Base-by-base conservation (phyloP, 305 asterid genomes). In the Fraxinus greggii region DNA sequence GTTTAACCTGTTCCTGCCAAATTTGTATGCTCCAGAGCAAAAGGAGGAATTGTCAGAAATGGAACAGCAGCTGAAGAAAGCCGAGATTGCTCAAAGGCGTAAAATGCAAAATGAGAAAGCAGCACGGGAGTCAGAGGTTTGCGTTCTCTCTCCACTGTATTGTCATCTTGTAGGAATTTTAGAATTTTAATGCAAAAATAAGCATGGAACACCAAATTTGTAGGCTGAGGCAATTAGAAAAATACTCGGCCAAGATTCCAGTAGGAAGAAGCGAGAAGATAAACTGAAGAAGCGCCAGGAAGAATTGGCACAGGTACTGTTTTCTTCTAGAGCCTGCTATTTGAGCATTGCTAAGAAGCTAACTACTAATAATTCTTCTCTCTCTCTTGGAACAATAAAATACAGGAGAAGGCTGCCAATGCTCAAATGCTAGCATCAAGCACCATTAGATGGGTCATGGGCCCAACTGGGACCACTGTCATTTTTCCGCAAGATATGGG, bases 171-270 rank as follows among this genome's bases (percentile, higher is more conserved):
- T 74, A 28, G 54, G 15, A 29, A 29, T 81, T 77, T 65, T 26
- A 26, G 78, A 32, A 31, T 45, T 40, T 48, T 42, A 75, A 61
- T 74, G 82, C 61, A 26, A 76, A 73, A 85, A 59, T 86, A 77
- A 86, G 70, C 81, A 12, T 45, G 78, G 5, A 15, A 15, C 13
- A 78, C 85, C 40, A 63, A 78, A 80, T 80, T 78, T 86, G 72
- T 79, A 94, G 99, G 98, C 97, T 17, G 99, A 94, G 85, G 98
- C 98, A 76, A 92, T 95, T 81, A 91, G 95, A 83, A 95, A 90
- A 87, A 93, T 95, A 79, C 95, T 95, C 0, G 98, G 98, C 83
- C 98, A 93, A 90, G 98, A 93, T 88, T 94, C 98, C 42, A 93
- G 92, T 83, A 90, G 97, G 89, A 95, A 95, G 92, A 95, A 95